Base-by-base conservation (phyloP, 768 basidiomycete species). In the Mycena kentingensis region DNA sequence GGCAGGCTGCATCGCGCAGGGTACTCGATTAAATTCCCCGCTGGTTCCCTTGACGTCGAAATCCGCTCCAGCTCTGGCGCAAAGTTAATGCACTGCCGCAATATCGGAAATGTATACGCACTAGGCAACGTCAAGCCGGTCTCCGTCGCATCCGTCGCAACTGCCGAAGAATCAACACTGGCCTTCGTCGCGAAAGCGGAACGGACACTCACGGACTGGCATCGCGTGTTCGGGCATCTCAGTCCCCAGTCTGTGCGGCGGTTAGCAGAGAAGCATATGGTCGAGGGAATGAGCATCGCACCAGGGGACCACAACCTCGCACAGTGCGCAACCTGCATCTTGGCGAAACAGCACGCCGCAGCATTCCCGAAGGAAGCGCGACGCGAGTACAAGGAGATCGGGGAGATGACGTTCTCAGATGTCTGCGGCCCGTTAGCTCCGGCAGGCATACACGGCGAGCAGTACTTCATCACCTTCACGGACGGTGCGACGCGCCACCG, bases 341-440 rank as follows among this genome's bases (percentile, higher is more conserved):
- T 55, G 12, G 56, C 62, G n/a, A 66, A 67, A 46, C 41, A 47
- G n/a, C n/a, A n/a, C 58, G 65, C n/a, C 60, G 67, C 46, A 64
- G 70, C 31, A 48, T 54, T 51, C 52, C 52, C 10, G 37, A 31
- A 35, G 58, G 60, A 48, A 48, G n/a, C n/a, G n/a, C n/a, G n/a
- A n/a, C n/a, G n/a, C n/a, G n/a, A n/a, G n/a, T n/a, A n/a, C n/a
- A n/a, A 39, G 4, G 51, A 57, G 24, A 55, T 60, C 24, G 64
- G 60, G 0, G 57, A 63, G 18, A 26, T 47, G 15, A 55, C 38
- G 58, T 61, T 46, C 55, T 49, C 54, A 51, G 67, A 74, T 55
- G 54, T 74, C 0, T 74, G 70, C 67, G 70, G 71, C 34, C 67
- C 67, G 1, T 61, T 63, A 2, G 54, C 49, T 7, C 55, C 52